phyloP scores from a whole-genome alignment of 129 eudicot species.

The Apium graveolens region DNA sequence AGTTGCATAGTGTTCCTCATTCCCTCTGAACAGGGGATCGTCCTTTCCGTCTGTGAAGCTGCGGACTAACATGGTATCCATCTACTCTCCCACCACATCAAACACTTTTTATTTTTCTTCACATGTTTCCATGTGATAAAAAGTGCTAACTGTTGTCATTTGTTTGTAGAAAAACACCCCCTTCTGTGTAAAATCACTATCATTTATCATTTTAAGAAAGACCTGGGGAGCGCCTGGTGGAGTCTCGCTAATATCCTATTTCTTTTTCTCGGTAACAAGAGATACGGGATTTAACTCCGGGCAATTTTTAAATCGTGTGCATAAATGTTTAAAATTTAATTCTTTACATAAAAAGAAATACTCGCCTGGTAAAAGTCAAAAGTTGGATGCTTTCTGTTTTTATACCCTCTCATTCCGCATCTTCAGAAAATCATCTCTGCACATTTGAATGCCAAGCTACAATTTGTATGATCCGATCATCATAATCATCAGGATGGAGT shows the following conservation, averaged over 20 bases:
- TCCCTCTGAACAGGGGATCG: slow-evolving; percentile 10
- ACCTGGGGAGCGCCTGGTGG: no score
- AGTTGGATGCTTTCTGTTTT: background rate
- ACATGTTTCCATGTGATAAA: slow-evolving; percentile 42
- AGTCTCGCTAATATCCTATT: no score
- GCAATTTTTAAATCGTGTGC: no score
- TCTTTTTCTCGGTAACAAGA: no score
- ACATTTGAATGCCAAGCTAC: background rate
- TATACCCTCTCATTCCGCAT: no score
- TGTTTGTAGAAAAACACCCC: background rate
- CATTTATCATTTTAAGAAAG: no score
- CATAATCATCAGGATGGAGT: no score
- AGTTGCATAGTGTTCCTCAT: slow-evolving; percentile 3
- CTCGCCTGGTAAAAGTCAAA: background rate
- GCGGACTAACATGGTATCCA: slow-evolving; percentile 39
- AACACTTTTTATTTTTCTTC: slow-evolving; percentile 9
- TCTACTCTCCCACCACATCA: slow-evolving; percentile 5
- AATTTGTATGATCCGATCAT: no score
- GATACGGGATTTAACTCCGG: no score
- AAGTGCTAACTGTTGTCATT: slow-evolving; percentile 14
- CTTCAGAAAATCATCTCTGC: no score
- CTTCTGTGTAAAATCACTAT: background rate
- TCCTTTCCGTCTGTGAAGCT: slow-evolving; percentile 20
- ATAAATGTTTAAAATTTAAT: no score
- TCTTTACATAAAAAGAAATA: background rate